Percentiles rank a stretch among this genome's conserved stretches.
These are phyloP conservation scores for Haberlea rhodopensis DNA, from an alignment of 257 asterid genomes.

Conservation along the genomic window DNA sequence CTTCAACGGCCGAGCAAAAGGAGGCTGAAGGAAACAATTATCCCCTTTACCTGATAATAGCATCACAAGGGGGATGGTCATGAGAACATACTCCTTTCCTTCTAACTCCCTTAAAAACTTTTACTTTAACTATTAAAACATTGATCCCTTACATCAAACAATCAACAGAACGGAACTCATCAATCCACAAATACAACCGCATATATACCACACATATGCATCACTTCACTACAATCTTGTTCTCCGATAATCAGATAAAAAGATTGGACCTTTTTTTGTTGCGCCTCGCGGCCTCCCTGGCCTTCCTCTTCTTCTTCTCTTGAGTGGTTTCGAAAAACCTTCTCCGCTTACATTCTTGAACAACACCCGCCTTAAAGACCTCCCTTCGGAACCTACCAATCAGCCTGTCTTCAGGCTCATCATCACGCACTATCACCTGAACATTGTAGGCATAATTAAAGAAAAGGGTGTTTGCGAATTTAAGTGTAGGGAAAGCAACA, in stretches of 20 bases:
- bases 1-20: too few species aligned
- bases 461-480: constrained; percentile 37
- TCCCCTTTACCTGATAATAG: too few species aligned
- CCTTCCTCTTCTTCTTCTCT: constrained; percentile 49
- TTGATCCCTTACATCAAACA: not conserved
- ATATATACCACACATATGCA: not conserved
- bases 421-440: constrained; percentile 35
- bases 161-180: not conserved
- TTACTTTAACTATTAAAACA: too few species aligned
- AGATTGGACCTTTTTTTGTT: constrained; percentile 45
- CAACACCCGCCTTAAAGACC: constrained; percentile 41
- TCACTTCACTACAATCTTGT: not conserved
- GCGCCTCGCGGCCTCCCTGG: constrained; percentile 54
- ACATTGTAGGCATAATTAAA: constrained; percentile 43
- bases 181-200: not conserved
- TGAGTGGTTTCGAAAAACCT: constrained; percentile 44
- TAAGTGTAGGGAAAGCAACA: constrained; percentile 41
- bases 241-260: not conserved
- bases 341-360: constrained; percentile 52
- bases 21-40: too few species aligned
- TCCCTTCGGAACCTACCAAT: constrained; percentile 47
- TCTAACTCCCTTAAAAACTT: too few species aligned
- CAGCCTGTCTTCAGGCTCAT: constrained; percentile 47
- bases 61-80: too few species aligned
- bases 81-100: too few species aligned